Base-by-base conservation (phyloP, 225 moss, liverwort and hornwort species). In the Physcomitrium patens region DNA sequence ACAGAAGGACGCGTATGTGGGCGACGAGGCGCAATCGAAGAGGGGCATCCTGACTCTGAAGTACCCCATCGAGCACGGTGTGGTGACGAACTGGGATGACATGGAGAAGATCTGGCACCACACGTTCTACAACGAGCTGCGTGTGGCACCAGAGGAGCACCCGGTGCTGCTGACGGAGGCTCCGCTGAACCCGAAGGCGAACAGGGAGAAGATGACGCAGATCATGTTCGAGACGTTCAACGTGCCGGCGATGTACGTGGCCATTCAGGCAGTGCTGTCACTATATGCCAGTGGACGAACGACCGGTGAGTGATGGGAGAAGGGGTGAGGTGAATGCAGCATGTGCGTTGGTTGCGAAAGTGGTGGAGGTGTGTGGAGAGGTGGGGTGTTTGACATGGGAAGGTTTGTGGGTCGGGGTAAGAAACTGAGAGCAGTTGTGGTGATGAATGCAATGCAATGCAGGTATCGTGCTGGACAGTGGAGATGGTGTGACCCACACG, bases 51-150 rank as follows among this genome's bases (percentile, higher is more conserved):
- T 88, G 58, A 88, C 85, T 1, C 46, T 88, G 80, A 88, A 82
- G 82, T 88, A 88, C 52, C 84, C 84, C 13, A 87, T 87, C 43
- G 84, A 87, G 77, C 84, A 87, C 52, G 87, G 87, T 10, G 82
- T 88, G 51, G 88, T 88, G 53, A 88, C 85, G 9, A 88, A 85
- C 41, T 87, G 87, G 87, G 81, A 87, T 69, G 85, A 88, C 68
- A 88, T 88, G 88, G 88, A 88, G 79, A 88, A 88, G 74, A 88
- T 88, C 77, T 88, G 85, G 82, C 82, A 82, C 4, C 78, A 82
- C 65, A 82, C 78, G 0, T 82, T 82, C 65, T 82, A 78, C 78
- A 85, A 88, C 60, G 88, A 88, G 69, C 80, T 88, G 63, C 85
- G 85, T 2, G 88, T 87, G 59, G 82, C 87, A 0, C 84, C 87